These are phyloP conservation scores for Durusdinium trenchii DNA, from an alignment of 73 alveolate genomes.

Conservation along the genomic window DNA sequence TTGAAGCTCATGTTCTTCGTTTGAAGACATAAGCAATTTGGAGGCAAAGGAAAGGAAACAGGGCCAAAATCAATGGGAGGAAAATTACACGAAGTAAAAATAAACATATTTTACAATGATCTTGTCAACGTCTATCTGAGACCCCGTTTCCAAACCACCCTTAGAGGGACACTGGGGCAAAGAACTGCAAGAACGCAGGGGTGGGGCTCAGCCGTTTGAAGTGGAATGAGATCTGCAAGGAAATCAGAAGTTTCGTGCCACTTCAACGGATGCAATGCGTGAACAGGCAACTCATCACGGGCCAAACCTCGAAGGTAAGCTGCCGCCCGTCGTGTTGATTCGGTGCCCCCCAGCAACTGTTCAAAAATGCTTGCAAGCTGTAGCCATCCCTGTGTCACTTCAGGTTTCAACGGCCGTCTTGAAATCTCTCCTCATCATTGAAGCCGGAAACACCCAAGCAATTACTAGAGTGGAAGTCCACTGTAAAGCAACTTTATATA, in stretches of 20 bases:
- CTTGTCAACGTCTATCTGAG: too few species aligned
- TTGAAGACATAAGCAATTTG: too few species aligned
- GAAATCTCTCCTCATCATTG: background rate
- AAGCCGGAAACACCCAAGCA: background rate
- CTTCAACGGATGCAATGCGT: background rate
- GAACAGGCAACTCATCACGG: background rate
- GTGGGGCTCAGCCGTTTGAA: background rate
- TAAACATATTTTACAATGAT: too few species aligned
- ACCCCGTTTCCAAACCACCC: constrained; percentile 4
- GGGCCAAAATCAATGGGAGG: too few species aligned
- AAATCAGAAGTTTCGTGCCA: background rate
- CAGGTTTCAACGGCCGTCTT: background rate
- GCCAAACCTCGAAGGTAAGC: background rate
- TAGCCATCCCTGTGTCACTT: background rate
- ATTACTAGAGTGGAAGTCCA: background rate
- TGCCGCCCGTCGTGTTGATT: background rate
- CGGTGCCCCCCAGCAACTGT: background rate
- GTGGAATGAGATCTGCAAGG: background rate
- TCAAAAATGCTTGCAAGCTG: background rate
- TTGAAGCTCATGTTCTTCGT: too few species aligned
- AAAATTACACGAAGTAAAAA: too few species aligned
- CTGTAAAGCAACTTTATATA: too few species aligned
- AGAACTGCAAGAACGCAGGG: background rate
- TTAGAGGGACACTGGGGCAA: constrained; percentile 6
- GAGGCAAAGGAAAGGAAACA: too few species aligned